These are phyloP conservation scores for Nitzschia sp. DNA, from an alignment of 108 stramenopile species.

Conservation along the genomic window DNA sequence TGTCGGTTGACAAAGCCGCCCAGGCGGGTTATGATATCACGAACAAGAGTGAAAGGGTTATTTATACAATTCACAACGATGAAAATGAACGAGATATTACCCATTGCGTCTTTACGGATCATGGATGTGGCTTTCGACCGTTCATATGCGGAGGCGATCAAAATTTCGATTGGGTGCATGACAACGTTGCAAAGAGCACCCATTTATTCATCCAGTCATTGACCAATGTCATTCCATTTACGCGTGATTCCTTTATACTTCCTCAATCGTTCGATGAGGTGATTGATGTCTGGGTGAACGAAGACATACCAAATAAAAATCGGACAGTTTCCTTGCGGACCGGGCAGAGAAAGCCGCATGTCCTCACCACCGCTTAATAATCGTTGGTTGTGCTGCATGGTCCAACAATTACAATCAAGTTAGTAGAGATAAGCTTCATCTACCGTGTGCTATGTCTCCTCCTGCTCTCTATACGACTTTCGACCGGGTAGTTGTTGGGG, in stretches of 20 bases:
- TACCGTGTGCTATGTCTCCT: no score
- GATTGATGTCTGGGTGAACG: background rate
- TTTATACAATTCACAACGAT: constrained; percentile 24
- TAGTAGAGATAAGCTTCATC: no score
- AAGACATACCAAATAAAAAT: no score
- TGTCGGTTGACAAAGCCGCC: constrained; percentile 28
- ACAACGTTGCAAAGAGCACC: constrained; percentile 21
- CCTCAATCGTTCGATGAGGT: background rate
- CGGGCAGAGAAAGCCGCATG: no score
- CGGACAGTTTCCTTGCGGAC: no score
- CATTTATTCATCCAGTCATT: constrained; percentile 22
- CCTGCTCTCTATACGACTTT: no score
- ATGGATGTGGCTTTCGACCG: constrained; percentile 25
- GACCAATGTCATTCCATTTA: background rate
- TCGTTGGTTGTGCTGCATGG: no score
- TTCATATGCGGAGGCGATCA: background rate
- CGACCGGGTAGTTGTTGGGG: no score
- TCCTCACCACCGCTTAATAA: no score
- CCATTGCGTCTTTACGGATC: constrained; percentile 39
- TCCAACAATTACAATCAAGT: no score
- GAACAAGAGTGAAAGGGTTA: constrained; percentile 9
- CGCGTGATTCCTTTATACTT: background rate
- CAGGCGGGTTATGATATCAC: constrained; percentile 12
- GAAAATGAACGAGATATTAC: constrained; percentile 1
- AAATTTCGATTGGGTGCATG: constrained; percentile 22